Base-by-base conservation (phyloP, 1,284 basidiomycete genomes). In the Trametes polyzona region DNA sequence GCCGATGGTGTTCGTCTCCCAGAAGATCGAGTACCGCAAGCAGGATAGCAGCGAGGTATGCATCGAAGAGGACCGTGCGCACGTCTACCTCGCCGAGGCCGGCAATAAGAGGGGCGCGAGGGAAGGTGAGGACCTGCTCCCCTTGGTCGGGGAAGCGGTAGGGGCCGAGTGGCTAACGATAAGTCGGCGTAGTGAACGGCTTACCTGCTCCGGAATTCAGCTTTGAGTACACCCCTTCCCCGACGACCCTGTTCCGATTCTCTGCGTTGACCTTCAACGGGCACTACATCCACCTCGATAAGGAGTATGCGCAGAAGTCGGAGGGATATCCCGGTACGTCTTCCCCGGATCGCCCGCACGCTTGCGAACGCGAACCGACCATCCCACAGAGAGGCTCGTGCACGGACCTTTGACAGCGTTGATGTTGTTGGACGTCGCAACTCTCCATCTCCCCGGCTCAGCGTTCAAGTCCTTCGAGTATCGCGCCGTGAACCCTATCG, bases 231-330 rank as follows among this genome's bases (percentile, higher is more conserved):
- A 83, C 76, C 9, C 91, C 92, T 10, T 84, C 81, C 19, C 71
- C 84, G 32, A 85, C 86, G 5, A 91, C 88, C 1, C 77, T 94
- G 21, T 94, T 94, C 76, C 84, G 91, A 10, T 95, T 90, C 74
- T 93, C 90, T 10, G 90, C 92, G 14, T 76, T 94, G 33, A 94
- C 87, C 56, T 93, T 90, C 74, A 90, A 92, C 62, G 85, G 82
- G 9, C 88, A 92, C 64, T 77, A 83, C 57, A 88, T 92, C 61
- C 89, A 92, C 69, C 76, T 90, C 11, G 87, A 92, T 73, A 83
- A 82, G 59, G 82, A 86, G 24, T 92, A 87, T 67, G 83, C 89
- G 12, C 82, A 80, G 44, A 70, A 75, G 21, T 78, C 76, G n/a
- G 89, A 94, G 72, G 88, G 89, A 10, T 90, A 92, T 65, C 80